Evolutionary conservation across 2,329 filamentous ascomycete species (phyloP).

Genomic region (Cladosporium phlei): DNA sequence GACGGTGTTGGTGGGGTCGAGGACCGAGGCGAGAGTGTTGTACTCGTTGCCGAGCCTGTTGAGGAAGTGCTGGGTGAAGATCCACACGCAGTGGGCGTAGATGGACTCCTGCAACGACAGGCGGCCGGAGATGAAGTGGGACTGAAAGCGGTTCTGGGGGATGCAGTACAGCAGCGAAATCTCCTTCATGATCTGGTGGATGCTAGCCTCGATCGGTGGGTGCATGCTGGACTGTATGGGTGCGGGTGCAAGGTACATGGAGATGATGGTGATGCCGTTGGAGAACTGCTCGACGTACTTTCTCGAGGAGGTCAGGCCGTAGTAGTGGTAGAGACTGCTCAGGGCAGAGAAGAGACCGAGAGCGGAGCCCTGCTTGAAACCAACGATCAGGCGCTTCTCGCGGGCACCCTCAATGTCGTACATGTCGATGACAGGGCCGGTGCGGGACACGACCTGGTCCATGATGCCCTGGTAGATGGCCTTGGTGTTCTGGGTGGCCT

Average conservation of each 20-base stretch:
- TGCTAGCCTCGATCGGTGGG: constrained; percentile 86
- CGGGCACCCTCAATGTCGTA: constrained; percentile 88
- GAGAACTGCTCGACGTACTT: constrained; percentile 99
- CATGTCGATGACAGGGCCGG: constrained; percentile 93
- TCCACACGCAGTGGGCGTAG: constrained; percentile 95
- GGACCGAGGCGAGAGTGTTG: constrained; percentile 72
- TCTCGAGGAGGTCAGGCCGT: constrained; percentile 88
- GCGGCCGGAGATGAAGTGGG: constrained; percentile 76
- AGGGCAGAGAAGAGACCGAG: constrained; percentile 91
- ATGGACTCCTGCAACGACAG: constrained; percentile 94
- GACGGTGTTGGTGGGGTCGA: constrained; percentile 74
- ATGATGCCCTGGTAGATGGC: constrained; percentile 94
- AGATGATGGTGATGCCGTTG: constrained; percentile 96
- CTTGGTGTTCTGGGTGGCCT: constrained; percentile 93
- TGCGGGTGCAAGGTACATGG: constrained; percentile 80
- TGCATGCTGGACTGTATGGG: constrained; percentile 51
- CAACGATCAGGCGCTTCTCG: constrained; percentile 91
- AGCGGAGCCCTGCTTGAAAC: constrained; percentile 89
- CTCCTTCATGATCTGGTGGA: constrained; percentile 99
- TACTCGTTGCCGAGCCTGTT: constrained; percentile 94
- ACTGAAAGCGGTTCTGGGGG: constrained; percentile 93
- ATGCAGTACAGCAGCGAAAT: constrained; percentile 95
- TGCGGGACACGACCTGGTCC: constrained; percentile 73
- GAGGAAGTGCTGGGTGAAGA: constrained; percentile 96
- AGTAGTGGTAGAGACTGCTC: constrained; percentile 97